These are phyloP conservation scores for Areca catechu DNA, from an alignment of 176 grass and related monocot species.

Conservation along the genomic window DNA sequence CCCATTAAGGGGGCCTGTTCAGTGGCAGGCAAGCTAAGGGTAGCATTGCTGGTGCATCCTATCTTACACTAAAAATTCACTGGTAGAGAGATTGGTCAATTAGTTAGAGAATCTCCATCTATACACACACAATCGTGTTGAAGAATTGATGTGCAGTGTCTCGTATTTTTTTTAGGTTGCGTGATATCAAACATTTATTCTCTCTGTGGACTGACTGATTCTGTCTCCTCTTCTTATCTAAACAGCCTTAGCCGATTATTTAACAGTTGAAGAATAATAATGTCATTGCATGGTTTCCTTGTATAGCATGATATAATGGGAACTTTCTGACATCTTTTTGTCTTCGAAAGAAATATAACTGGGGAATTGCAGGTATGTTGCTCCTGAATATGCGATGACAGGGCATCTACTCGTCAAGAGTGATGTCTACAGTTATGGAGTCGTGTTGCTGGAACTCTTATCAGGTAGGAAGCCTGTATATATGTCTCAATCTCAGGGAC, in stretches of 20 bases:
- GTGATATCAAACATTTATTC: too few species aligned
- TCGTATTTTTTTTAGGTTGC: too few species aligned
- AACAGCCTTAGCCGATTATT: too few species aligned
- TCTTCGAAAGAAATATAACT: neutral
- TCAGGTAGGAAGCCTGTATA: conserved; percentile 21
- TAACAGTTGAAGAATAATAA: too few species aligned
- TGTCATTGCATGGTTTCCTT: too few species aligned
- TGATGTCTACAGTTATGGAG: conserved; percentile 26
- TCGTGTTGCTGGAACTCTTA: conserved; percentile 24
- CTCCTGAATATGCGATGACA: conserved; percentile 27
- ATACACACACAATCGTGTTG: too few species aligned
- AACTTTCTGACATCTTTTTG: neutral
- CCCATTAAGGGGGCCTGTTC: too few species aligned
- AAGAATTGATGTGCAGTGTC: too few species aligned
- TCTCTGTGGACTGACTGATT: too few species aligned
- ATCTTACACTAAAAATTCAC: neutral
- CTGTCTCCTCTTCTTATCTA: too few species aligned
- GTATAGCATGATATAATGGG: neutral
- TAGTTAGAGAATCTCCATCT: too few species aligned
- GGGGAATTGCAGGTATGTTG: conserved; percentile 10
- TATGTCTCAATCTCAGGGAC: neutral
- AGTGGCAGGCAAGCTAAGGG: neutral
- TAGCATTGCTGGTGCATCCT: neutral
- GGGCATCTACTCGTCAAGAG: conserved; percentile 22
- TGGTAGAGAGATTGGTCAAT: neutral